phyloP scores from a whole-genome alignment of 225 moss, liverwort and hornwort genomes.

The Anthoceros angustus region DNA sequence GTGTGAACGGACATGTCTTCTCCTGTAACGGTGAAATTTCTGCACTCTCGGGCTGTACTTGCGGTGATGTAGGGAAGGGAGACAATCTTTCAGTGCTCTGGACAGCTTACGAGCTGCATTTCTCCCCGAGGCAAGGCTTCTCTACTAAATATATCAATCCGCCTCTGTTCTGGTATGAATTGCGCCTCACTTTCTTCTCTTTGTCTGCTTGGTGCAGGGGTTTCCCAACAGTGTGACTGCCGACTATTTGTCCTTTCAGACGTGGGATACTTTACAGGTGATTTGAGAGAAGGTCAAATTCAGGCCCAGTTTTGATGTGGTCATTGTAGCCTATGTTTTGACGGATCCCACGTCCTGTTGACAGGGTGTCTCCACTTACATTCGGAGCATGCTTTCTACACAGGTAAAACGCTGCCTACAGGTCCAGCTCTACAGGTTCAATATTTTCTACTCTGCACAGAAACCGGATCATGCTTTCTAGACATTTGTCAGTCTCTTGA shows the following conservation, averaged over 20 bases:
- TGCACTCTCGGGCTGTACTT: background rate
- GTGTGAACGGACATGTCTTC: too few relatives aligned
- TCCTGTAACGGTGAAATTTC: too few relatives aligned
- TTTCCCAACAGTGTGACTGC: slow-evolving; percentile 86
- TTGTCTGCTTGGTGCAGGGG: slow-evolving; percentile 37
- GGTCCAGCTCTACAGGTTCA: background rate
- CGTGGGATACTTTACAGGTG: slow-evolving; percentile 98
- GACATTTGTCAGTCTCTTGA: slow-evolving; percentile 7
- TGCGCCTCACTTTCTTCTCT: background rate
- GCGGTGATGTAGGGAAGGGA: slow-evolving; percentile 28
- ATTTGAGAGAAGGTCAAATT: background rate
- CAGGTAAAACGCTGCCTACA: slow-evolving; percentile 35
- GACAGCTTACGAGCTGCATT: slow-evolving; percentile 73
- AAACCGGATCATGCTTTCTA: background rate
- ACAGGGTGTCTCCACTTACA: slow-evolving; percentile 91
- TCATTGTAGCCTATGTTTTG: background rate
- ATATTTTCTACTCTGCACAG: too few relatives aligned
- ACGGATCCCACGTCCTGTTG: slow-evolving; percentile 7
- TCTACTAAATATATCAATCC: background rate
- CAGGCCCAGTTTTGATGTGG: background rate
- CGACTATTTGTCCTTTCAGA: slow-evolving; percentile 92
- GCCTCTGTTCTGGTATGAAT: background rate
- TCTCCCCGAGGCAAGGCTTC: slow-evolving; percentile 59
- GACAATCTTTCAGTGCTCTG: slow-evolving; percentile 45
- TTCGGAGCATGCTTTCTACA: slow-evolving; percentile 97